Base-by-base conservation (phyloP, 2,329 filamentous ascomycete species). In the Penicillium sp. region DNA sequence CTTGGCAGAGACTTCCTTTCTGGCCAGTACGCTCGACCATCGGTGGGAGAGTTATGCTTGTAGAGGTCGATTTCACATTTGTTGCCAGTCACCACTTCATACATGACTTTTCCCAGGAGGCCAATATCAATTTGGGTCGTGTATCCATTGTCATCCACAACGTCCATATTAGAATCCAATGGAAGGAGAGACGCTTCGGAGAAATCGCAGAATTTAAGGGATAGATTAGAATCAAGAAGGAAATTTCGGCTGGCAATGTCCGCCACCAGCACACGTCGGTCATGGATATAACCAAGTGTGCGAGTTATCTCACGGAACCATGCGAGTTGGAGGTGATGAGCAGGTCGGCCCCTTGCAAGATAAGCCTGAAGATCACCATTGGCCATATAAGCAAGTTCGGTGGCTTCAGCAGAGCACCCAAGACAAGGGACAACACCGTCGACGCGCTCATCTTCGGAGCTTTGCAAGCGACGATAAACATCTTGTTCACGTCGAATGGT, bases 221-320 rank as follows among this genome's bases (percentile, higher is more conserved):
- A 51, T 11, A 62, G 26, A 45, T 59, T 39, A 9, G 48, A 41
- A 42, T 54, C 47, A 26, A 64, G 43, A 9, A 62, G 52, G 23
- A 61, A 57, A 37, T 62, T 64, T 13, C 50, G 52, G 34, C 31
- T 53, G 7, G 54, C 45, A 18, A 61, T 61, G 29, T 61, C 59
- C 28, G 51, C 47, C n/a, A 60, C 47, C 44, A 62, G 49, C 18
- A 62, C 52, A 36, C 45, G 43, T 21, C 41, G 37, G 6, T 54
- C 48, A 50, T 60, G 57, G 16, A 62, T 56, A 30, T 51, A 47
- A 7, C 28, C 23, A 21, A 61, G 50, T 21, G 49, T 49, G 28
- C 43, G 45, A 28, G 55, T 51, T 43, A 61, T 58, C n/a, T 53
- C 36, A 11, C 29, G 39, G 30, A 56, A 53, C 53, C 54, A 59